Conservation (phyloP, 805 yeast species). For the Starmerella ratchasimensis region DNA sequence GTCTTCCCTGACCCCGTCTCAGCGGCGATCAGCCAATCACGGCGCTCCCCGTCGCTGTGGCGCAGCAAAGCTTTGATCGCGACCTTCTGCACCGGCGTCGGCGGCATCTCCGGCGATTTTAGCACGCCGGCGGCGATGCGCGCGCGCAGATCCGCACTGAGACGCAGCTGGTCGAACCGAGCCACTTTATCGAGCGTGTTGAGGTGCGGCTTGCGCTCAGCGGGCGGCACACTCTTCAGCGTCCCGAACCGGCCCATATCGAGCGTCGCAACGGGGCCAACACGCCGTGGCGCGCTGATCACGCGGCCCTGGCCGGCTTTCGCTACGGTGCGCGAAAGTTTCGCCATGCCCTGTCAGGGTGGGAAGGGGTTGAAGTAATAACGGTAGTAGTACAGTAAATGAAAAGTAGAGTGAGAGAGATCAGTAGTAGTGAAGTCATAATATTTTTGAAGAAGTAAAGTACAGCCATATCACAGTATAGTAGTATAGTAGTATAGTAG, state of each 20-base stretch:
- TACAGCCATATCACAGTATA: too few species aligned
- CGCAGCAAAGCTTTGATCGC: constrained; percentile 42
- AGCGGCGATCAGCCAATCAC: constrained; percentile 67
- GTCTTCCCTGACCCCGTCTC: constrained; percentile 98
- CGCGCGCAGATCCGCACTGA: constrained; percentile 52
- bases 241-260: constrained; percentile 25
- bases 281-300: constrained; percentile 3
- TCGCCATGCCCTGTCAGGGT: background rate
- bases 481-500: too few species aligned
- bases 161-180: constrained; percentile 50
- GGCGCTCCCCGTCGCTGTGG: constrained; percentile 18
- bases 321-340: constrained; percentile 11
- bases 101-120: constrained; percentile 22
- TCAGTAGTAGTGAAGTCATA: too few species aligned
- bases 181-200: constrained; percentile 39
- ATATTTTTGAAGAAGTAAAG: too few species aligned
- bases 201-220: constrained; percentile 23
- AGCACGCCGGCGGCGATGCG: constrained; percentile 43
- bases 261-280: constrained; percentile 20
- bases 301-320: constrained; percentile 16
- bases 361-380: background rate
- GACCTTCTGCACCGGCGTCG: constrained; percentile 76
- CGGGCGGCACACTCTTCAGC: constrained; percentile 20
- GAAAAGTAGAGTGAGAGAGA: too few species aligned
- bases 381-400: too few species aligned